These are phyloP conservation scores for Cladosporium austrohemisphaericum DNA, from an alignment of 2,329 filamentous ascomycete species.

Conservation along the genomic window DNA sequence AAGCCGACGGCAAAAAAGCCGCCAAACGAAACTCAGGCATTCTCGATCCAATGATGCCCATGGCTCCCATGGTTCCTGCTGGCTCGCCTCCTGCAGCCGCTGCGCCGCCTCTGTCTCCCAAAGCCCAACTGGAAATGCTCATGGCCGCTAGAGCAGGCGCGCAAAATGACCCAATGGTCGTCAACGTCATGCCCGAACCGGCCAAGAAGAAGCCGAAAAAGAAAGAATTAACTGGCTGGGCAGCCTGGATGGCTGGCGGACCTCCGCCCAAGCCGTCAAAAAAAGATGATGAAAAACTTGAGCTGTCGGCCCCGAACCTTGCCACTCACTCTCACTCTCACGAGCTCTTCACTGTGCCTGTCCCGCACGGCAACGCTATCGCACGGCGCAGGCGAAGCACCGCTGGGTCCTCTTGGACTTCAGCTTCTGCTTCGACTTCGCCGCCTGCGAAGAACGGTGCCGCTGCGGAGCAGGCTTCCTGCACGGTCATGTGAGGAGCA, in stretches of 20 bases:
- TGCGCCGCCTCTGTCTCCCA: too few relatives aligned
- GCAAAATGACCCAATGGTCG: not conserved
- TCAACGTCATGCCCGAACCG: conserved; percentile 14
- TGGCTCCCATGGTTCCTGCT: too few relatives aligned
- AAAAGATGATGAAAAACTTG: conserved; percentile 25
- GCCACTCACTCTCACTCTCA: not conserved
- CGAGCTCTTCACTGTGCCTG: not conserved
- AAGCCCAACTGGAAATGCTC: too few relatives aligned
- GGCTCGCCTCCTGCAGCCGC: not conserved
- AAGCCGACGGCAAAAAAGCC: conserved; percentile 1
- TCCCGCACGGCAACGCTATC: not conserved
- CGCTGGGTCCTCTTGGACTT: conserved; percentile 10
- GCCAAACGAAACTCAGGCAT: conserved; percentile 5
- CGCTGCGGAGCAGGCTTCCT: conserved; percentile 8
- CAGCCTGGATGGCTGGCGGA: conserved; percentile 31
- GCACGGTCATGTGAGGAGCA: conserved; percentile 13
- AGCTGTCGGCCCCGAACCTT: conserved; percentile 12
- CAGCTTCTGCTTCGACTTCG: not conserved
- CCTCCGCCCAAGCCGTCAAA: conserved; percentile 14
- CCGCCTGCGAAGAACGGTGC: conserved; percentile 7
- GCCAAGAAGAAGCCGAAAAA: conserved; percentile 19
- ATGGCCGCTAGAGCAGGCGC: too few relatives aligned
- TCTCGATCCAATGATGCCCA: not conserved
- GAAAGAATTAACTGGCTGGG: conserved; percentile 25
- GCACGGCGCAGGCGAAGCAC: conserved; percentile 3